Percentiles rank a stretch among this genome's conserved stretches.
Evolutionary conservation across 148 eudicot genomes (phyloP).

Genomic region (Rhododendron molle): DNA sequence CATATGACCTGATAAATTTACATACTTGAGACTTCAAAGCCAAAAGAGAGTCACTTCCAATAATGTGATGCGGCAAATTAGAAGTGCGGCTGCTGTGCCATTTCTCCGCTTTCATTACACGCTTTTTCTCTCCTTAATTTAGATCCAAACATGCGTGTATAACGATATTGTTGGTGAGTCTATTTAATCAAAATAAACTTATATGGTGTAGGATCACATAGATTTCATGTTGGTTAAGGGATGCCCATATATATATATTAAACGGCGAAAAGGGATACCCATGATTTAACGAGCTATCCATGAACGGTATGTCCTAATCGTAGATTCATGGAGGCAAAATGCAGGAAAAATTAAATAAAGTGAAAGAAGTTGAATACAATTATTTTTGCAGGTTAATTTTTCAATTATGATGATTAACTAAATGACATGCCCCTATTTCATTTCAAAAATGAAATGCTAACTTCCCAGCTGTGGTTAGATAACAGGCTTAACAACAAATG

Average conservation of each 20-base stretch:
- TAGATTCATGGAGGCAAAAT: neutral
- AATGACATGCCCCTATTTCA: conserved; percentile 4
- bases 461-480: conserved; percentile 9
- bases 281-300: neutral
- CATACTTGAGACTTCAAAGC: neutral
- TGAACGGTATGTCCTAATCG: neutral
- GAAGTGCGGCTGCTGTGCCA: neutral
- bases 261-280: neutral
- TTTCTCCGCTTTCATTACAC: neutral
- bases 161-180: neutral
- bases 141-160: neutral
- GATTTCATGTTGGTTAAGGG: neutral
- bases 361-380: neutral
- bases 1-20: neutral
- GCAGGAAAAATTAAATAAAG: neutral
- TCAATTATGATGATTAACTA: conserved; percentile 21
- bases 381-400: neutral
- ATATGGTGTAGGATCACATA: neutral
- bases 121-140: neutral
- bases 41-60: neutral
- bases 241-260: too few relatives aligned
- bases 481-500: conserved; percentile 13
- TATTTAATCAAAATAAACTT: too few relatives aligned
- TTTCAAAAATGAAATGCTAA: conserved; percentile 15
- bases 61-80: neutral